Base-by-base conservation (phyloP, 2,329 filamentous ascomycete species). In the Claviceps digitariae region DNA sequence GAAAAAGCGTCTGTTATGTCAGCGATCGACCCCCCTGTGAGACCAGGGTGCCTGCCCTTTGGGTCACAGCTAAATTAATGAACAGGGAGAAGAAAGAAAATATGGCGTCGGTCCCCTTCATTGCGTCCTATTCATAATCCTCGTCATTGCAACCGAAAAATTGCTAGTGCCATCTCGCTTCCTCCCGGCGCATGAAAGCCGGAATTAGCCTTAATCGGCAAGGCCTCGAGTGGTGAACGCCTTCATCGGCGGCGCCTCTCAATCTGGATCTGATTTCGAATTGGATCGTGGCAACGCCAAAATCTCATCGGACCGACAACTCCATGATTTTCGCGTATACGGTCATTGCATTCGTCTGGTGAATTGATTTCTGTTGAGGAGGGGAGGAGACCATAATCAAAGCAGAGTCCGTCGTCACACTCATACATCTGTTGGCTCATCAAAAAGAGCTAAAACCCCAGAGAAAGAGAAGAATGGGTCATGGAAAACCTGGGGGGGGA, bases 361-460 rank as follows among this genome's bases (percentile, higher is more conserved):
- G 34, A 17, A 38, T 17, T 38, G 13, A 13, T 15, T 38, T 25
- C 41, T 17, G 23, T 44, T 43, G 41, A 21, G 41, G 12, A 23
- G 41, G 41, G 21, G 4, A 23, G 5, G 41, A 25, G 12, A 44
- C 41, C 34, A 38, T 38, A 34, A 13, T 34, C 10, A 34, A 34
- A 34, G 34, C 34, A 17, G 34, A 38, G 17, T 15, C 7, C 34
- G 12, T 38, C 34, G 15, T 38, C 13, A 17, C 3, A 38, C 13
- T 38, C 41, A 25, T 34, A 41, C 38, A 3, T 8, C 38, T 41
- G 8, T 4, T 8, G 52, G 38, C 43, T 41, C 48, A 54, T 43
- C 48, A n/a, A 45, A 51, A 47, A 21, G 31, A 54, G 29, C n/a
- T 36, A 9, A 38, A 54, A 50, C 48, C 43, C 52, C 52, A 47